phyloP scores from a whole-genome alignment of 2,329 filamentous ascomycete species.

The Diaporthe ilicicola region DNA sequence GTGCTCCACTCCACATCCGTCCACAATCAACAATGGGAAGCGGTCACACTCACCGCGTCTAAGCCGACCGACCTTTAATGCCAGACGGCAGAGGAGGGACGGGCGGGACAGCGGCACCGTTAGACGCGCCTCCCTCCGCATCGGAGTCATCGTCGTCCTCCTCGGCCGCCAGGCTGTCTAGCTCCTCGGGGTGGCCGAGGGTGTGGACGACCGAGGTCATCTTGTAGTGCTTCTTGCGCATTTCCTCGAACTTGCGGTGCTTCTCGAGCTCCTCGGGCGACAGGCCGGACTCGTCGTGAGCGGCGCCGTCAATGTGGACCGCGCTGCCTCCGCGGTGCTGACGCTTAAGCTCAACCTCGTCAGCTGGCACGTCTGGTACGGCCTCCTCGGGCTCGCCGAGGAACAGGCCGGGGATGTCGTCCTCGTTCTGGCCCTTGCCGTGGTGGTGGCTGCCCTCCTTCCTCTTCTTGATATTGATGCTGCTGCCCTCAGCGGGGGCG shows the following conservation, averaged over 20 bases:
- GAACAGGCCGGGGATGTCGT: constrained; percentile 91
- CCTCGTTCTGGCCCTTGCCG: constrained; percentile 48
- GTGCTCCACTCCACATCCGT: background rate
- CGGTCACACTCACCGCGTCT: background rate
- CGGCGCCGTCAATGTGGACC: constrained; percentile 80
- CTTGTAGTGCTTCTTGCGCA: constrained; percentile 97
- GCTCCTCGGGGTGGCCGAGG: constrained; percentile 77
- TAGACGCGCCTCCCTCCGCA: constrained; percentile 35
- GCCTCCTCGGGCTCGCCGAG: constrained; percentile 91
- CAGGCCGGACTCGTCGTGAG: constrained; percentile 54
- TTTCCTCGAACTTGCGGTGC: constrained; percentile 88
- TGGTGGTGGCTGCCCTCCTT: constrained; percentile 35
- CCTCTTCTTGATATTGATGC: constrained; percentile 34
- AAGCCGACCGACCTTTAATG: constrained; percentile 40
- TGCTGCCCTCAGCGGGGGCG: constrained; percentile 69
- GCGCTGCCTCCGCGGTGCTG: constrained; percentile 62
- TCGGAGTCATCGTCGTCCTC: constrained; percentile 56
- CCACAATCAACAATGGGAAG: background rate
- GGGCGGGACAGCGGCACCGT: constrained; percentile 43
- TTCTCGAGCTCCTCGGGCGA: constrained; percentile 84
- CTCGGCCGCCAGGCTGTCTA: constrained; percentile 69
- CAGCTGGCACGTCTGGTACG: constrained; percentile 55
- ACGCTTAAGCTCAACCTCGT: constrained; percentile 38
- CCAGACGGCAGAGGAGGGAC: constrained; percentile 54
- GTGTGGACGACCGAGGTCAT: constrained; percentile 94